Base-by-base conservation (phyloP, 1,284 basidiomycete species). In the Naganishia sp. region DNA sequence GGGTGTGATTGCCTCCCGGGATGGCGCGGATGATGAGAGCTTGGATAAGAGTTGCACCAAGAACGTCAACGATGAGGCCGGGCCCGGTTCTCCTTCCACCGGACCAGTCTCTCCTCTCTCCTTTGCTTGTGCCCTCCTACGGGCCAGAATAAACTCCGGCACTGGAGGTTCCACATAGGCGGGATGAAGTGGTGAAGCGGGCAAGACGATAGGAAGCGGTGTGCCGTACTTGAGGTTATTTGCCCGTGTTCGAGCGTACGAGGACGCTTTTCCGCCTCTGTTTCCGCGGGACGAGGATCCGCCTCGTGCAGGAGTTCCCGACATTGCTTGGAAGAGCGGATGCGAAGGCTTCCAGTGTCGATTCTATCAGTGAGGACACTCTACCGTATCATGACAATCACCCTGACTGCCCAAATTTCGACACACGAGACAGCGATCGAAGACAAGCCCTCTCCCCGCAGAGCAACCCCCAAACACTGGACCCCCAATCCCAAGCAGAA, bases 151-250 rank as follows among this genome's bases (percentile, higher is more conserved):
- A 31, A 61, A 61, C 23, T 61, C 59, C 21, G 59, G 59, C 21
- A 52, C 48, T 39, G 56, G 65, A 10, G 66, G 61, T 31, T 64
- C 61, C 21, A 56, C 43, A 54, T 55, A 69, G 45, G 63, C 60
- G 10, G 71, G 73, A 56, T 73, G 72, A 7, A 74, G 66, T 2
- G 75, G 72, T 21, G 73, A 75, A 1, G 68, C 67, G 33, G 74
- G 74, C 6, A 78, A 69, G 36, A 78, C 70, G 67, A 79, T 73
- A n/a, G 78, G 78, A 15, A 79, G 67, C 3, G 77, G 75, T 16
- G 74, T 76, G 25, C 77, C 77, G 66, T 76, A 80, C 70, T 75
- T 77, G 44, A 68, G 60, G 46, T 71, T 64, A 56, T 78, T 78
- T 33, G 63, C 46, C 33, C 60, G 63, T 10, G 48, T 59, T 18